Base-by-base conservation (phyloP, 2,329 filamentous ascomycete genomes). In the Talaromyces sp. region DNA sequence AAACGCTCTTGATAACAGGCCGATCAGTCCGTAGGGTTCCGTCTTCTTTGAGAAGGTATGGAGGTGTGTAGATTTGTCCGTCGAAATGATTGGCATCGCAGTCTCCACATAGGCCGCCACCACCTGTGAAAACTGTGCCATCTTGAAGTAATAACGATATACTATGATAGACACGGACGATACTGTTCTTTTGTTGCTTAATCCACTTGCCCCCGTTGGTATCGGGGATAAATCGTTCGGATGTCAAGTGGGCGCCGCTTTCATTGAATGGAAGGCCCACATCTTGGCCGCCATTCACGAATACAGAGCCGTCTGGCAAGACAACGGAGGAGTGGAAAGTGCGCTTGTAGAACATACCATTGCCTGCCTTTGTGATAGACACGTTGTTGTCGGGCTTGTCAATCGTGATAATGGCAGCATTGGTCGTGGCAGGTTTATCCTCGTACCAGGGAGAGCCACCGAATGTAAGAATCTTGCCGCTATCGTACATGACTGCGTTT, bases 401-500 rank as follows among this genome's bases (percentile, higher is more conserved):
- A 22, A 85, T 68, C 0, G 80, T 82, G 35, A 82, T 77, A 55
- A 83, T 58, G 60, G 81, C 76, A 0, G 80, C 79, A 53, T 75
- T 74, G 5, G 66, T 68, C 0, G 75, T 76, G 1, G 77, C 76
- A 24, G 77, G 68, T 57, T 84, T 84, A 30, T 71, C 68, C n/a
- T 52, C 50, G 29, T 52, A 52, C 14, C 16, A 24, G 0, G 74
- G 68, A 0, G 77, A 67, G 8, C 82, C 82, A 9, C 83, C 82
- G 13, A 75, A 68, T 0, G 80, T 77, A 2, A 85, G 69, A 29
- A 85, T 84, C 64, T 83, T 82, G 29, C 82, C 82, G 1, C 61
- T 65, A 59, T 86, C 82, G 57, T 80, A 85, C 81, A 86, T 84
- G 55, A 82, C 75, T 4, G 77, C 77, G 43, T 77, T 78, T 11